Evolutionary conservation across 306 rosid species (phyloP).

Genomic region (Trifolium dubium): DNA sequence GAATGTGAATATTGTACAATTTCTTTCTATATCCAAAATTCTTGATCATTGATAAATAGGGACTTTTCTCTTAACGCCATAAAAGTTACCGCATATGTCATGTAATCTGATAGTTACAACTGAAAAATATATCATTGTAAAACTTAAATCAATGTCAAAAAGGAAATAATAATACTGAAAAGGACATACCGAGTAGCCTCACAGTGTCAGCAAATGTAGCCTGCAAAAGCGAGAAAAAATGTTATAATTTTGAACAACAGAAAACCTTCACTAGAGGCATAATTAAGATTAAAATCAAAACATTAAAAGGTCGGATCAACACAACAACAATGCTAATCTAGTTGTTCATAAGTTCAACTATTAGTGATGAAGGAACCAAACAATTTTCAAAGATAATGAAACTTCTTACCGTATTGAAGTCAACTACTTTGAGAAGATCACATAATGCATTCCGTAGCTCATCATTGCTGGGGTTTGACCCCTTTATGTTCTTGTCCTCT

Average conservation of each 20-base stretch:
- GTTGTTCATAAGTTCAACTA: constrained; percentile 22
- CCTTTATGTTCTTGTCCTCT: constrained; percentile 67
- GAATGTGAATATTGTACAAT: background rate
- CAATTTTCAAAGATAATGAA: background rate
- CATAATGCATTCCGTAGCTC: constrained; percentile 75
- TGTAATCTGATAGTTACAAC: constrained; percentile 22
- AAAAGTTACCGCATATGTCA: constrained; percentile 3
- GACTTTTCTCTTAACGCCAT: background rate
- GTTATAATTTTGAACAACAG: constrained; percentile 15
- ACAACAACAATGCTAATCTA: constrained; percentile 10
- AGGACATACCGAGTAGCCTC: constrained; percentile 74
- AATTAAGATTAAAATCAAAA: constrained; percentile 6
- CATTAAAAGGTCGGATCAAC: background rate
- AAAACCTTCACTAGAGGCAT: constrained; percentile 1
- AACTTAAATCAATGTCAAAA: background rate
- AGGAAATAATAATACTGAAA: constrained; percentile 2
- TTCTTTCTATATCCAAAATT: background rate
- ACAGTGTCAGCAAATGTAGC: constrained; percentile 95
- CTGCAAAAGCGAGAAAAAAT: constrained; percentile 55
- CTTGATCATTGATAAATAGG: background rate
- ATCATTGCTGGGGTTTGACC: constrained; percentile 65
- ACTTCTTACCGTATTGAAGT: constrained; percentile 86
- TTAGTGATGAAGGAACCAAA: background rate
- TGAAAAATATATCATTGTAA: background rate
- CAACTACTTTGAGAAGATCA: constrained; percentile 89